Evolutionary conservation across 2,329 filamentous ascomycete species (phyloP).

Genomic region (Xylariaceae sp.): DNA sequence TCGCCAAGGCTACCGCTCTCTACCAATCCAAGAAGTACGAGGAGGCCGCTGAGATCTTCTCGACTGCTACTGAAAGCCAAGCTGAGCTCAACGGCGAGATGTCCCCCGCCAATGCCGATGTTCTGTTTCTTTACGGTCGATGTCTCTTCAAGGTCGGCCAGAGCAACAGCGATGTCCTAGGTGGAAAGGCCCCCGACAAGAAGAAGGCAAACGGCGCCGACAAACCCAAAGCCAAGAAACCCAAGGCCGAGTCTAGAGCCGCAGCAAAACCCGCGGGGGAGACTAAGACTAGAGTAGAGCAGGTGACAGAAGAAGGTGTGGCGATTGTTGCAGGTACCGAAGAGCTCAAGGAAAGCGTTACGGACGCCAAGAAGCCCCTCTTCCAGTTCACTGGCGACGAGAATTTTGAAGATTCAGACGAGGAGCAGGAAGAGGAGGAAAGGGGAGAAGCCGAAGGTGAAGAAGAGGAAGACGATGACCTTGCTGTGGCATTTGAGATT

Average conservation of each 20-base stretch:
- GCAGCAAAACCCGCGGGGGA: conserved; percentile 34
- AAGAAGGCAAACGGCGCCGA: conserved; percentile 44
- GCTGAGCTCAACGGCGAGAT: conserved; percentile 90
- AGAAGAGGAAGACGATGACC: conserved; percentile 67
- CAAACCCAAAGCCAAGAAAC: conserved; percentile 38
- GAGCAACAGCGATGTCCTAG: conserved; percentile 90
- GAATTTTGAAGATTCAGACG: conserved; percentile 83
- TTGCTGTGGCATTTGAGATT: conserved; percentile 78
- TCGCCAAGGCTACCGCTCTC: conserved; percentile 75
- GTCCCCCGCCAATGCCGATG: conserved; percentile 83
- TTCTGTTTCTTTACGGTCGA: conserved; percentile 91
- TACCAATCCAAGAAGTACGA: conserved; percentile 89
- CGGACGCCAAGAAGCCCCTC: conserved; percentile 65
- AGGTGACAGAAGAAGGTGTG: conserved; percentile 46
- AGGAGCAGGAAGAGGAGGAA: conserved; percentile 47
- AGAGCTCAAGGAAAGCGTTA: conserved; percentile 35
- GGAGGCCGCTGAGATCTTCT: conserved; percentile 82
- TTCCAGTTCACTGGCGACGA: conserved; percentile 95
- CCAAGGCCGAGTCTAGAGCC: conserved; percentile 38
- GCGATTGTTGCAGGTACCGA: conserved; percentile 43
- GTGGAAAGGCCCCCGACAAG: conserved; percentile 68
- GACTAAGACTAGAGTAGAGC: conserved; percentile 39
- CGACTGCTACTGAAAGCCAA: conserved; percentile 84
- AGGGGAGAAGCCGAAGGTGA: conserved; percentile 43
- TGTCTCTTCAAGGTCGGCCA: conserved; percentile 92